phyloP scores from a whole-genome alignment of 1,284 basidiomycete species.

The Trichosporon sp. region DNA sequence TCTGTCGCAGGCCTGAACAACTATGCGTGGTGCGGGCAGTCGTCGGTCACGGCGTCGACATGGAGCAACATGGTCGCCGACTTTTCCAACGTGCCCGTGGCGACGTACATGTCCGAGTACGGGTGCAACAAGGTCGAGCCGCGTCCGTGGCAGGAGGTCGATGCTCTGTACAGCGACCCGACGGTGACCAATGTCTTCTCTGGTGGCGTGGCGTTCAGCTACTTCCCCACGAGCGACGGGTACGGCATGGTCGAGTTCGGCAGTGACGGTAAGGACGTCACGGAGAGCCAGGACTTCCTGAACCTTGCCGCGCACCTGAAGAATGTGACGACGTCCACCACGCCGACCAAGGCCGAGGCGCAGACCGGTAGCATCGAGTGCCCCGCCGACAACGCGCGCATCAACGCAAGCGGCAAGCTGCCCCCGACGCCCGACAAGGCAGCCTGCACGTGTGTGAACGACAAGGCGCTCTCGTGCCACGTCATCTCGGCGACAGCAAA shows the following conservation, averaged over 20 bases:
- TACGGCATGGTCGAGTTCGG: slow-evolving; percentile 80
- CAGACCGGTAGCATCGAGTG: slow-evolving; percentile 60
- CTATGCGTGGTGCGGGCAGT: slow-evolving; percentile 69
- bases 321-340: slow-evolving; percentile 57
- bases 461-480: slow-evolving; percentile 60
- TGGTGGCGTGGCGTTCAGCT: slow-evolving; percentile 74
- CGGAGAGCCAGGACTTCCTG: slow-evolving; percentile 54
- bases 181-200: slow-evolving; percentile 75
- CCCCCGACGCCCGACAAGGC: slow-evolving; percentile 75
- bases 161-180: slow-evolving; percentile 60
- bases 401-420: slow-evolving; percentile 62
- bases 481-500: slow-evolving; percentile 62
- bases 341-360: slow-evolving; percentile 58
- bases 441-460: slow-evolving; percentile 71
- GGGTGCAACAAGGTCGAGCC: slow-evolving; percentile 64
- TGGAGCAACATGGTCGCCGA: slow-evolving; percentile 47
- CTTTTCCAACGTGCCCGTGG: slow-evolving; percentile 59
- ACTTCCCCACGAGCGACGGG: slow-evolving; percentile 67
- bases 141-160: slow-evolving; percentile 74
- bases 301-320: slow-evolving; percentile 62
- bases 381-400: slow-evolving; percentile 56
- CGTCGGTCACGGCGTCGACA: slow-evolving; percentile 55
- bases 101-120: slow-evolving; percentile 86
- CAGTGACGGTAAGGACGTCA: slow-evolving; percentile 34
- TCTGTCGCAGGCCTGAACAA: slow-evolving; percentile 39